Evolutionary conservation across 805 yeast species (phyloP), one percentile per base, ranked within the genome.

Genomic region (Zygotorulaspora danielsina): DNA sequence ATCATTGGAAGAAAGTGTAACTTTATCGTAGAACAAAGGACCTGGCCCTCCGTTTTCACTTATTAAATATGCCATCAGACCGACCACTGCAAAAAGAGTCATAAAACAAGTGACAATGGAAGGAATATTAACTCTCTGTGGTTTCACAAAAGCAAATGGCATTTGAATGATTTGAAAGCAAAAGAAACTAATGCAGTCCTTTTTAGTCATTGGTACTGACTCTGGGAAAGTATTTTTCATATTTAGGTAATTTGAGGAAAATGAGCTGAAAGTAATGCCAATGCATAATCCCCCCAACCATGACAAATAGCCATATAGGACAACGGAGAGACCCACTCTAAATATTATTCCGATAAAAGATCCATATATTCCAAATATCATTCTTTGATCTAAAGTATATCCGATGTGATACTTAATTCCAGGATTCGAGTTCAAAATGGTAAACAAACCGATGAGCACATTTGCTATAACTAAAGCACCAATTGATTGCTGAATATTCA

Each of bases 291-390:
- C 65, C 34, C 66, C 66, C 33, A 59, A 57, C 51, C 60, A 59
- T 6, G 70, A 57, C 41, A 64, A 59, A 27, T 63, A 66, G 11
- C 70, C 71, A 49, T 63, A 67, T 65, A 70, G 64, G 26, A 67
- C 61, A 22, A 60, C 55, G 16, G 67, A 63, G 2, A 63, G 59
- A 22, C 65, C 58, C 39, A 65, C 56, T 38, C 70, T 56, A 25
- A 66, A 62, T 33, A 64, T 51, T 22, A 66, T 61, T 25, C 64
- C 65, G 30, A 66, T 56, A 30, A 49, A 49, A 7, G 64, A 57
- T 9, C 67, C 64, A 20, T 57, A 45, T 32, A 66, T 59, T 8
- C 71, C 71, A 21, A 7, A 21, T 9, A 59, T 50, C 35, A 63
- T 51, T 50, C 71, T 57, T 8, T 68, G 64, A 28, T 58, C 42